phyloP scores from a whole-genome alignment of 371 early-diverging fungal species.

The Mucor racemosus region DNA sequence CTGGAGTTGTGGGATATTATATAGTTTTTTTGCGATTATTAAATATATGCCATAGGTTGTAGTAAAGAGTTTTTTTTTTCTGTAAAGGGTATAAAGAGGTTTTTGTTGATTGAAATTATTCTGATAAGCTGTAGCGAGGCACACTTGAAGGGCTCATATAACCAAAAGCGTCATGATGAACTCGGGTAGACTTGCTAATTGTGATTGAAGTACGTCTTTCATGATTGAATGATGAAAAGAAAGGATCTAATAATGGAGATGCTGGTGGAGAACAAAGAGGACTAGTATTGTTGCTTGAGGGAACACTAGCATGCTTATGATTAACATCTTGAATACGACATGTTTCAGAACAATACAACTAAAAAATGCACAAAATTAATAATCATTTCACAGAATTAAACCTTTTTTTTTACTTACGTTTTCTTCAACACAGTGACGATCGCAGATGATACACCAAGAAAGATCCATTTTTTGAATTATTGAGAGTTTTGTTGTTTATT shows the following conservation, averaged over 20 bases:
- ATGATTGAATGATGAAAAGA: slow-evolving; percentile 30
- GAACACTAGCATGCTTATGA: slow-evolving; percentile 12
- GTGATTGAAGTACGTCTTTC: slow-evolving; percentile 30
- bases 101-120: slow-evolving; percentile 1
- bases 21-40: slow-evolving; percentile 6
- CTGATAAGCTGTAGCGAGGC: slow-evolving; percentile 13
- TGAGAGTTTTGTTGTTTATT: background rate
- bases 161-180: slow-evolving; percentile 4
- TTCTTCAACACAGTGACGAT: slow-evolving; percentile 37
- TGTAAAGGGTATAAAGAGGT: background rate
- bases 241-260: slow-evolving; percentile 33
- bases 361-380: background rate
- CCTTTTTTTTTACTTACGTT: slow-evolving; percentile 19
- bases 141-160: slow-evolving; percentile 17
- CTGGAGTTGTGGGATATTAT: background rate
- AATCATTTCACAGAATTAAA: background rate
- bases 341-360: slow-evolving; percentile 37
- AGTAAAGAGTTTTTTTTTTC: background rate
- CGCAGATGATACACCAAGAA: slow-evolving; percentile 48
- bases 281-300: background rate
- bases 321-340: slow-evolving; percentile 31
- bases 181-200: slow-evolving; percentile 18
- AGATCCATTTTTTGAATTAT: slow-evolving; percentile 31
- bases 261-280: slow-evolving; percentile 24
- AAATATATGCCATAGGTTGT: slow-evolving; percentile 2